Evolutionary conservation across 805 yeast genomes (phyloP), one percentile per base, ranked within the genome.

Genomic region (Barnettozyma salicaria): DNA sequence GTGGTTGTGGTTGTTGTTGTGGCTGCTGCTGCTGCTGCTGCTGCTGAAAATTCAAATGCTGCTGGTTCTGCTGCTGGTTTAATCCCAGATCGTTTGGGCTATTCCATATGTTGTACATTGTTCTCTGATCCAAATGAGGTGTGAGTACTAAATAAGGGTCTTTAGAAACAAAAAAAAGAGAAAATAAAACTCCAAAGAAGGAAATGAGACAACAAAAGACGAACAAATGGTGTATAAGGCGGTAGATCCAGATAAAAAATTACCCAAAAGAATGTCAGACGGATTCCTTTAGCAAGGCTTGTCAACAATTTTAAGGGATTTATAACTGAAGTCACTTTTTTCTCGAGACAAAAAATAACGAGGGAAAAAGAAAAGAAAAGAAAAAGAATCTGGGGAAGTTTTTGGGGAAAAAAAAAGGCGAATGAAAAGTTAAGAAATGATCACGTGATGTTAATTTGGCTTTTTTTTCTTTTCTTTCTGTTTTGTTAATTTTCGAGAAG

Each of bases 41-140:
- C 26, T 38, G 40, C 27, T 20, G 36, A 11, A 12, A 19, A 8
- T 21, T n/a, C n/a, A n/a, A 27, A 6, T 16, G 34, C 11, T 35
- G 33, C 12, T 32, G 33, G 22, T 19, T 31, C n/a, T 43, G 50
- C 21, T 30, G 44, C 41, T 36, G 46, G 20, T 20, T 41, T 37
- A 17, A n/a, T 20, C 27, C 18, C 16, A 23, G 26, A 25, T 19
- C 7, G 13, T 13, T 17, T 2, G 34, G 26, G 19, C 39, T 35
- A 28, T 39, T 42, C 45, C 45, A 42, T n/a, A 42, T 42, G 27
- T 42, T 42, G 38, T 27, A 42, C 27, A 39, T 32, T 22, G 24
- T 12, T 28, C 22, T 18, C 22, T 28, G 6, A n/a, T 17, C 23
- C 27, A 24, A 28, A 23, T 14, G 21, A 29, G 16, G 5, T 6